Evolutionary conservation across 768 basidiomycete species (phyloP).

Genomic region (Mycena filopes): DNA sequence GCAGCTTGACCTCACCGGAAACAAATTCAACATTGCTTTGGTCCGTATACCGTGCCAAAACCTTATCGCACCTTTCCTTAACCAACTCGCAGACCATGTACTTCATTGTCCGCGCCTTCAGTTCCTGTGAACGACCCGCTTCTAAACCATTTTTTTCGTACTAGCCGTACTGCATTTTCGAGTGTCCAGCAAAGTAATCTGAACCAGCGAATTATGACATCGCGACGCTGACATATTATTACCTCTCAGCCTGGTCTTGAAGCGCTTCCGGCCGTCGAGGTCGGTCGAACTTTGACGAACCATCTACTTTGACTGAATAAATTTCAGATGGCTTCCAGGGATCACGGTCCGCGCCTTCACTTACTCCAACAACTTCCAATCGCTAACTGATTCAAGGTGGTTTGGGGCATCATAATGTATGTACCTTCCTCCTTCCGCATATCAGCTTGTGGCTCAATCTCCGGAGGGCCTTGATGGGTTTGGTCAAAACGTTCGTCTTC

Average conservation of each 20-base stretch:
- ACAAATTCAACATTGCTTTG: constrained; percentile 74
- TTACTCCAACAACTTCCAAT: not conserved
- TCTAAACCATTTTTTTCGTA: constrained; percentile 32
- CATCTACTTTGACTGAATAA: constrained; percentile 12
- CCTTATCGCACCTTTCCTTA: not conserved
- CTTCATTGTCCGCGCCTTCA: constrained; percentile 72
- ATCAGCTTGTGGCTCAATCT: not conserved
- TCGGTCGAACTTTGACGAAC: constrained; percentile 31
- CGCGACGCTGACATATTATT: constrained; percentile 17
- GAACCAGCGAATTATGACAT: not conserved
- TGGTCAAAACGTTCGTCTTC: constrained; percentile 69
- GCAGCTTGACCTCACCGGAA: constrained; percentile 65
- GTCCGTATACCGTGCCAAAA: constrained; percentile 43
- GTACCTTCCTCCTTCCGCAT: not conserved
- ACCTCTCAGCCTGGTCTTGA: constrained; percentile 66
- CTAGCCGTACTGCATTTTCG: constrained; percentile 70
- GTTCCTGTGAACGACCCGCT: too few species aligned
- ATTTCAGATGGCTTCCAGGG: constrained; percentile 67
- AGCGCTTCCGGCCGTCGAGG: constrained; percentile 73
- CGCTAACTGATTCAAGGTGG: constrained; percentile 48
- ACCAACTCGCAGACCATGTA: constrained; percentile 65
- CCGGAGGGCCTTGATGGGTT: constrained; percentile 66
- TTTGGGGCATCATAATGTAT: constrained; percentile 75
- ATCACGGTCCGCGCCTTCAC: constrained; percentile 58
- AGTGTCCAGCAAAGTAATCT: constrained; percentile 75